Evolutionary conservation across 805 yeast species (phyloP), one percentile per base, ranked within the genome.

Genomic region (Hanseniaspora valbyensis): DNA sequence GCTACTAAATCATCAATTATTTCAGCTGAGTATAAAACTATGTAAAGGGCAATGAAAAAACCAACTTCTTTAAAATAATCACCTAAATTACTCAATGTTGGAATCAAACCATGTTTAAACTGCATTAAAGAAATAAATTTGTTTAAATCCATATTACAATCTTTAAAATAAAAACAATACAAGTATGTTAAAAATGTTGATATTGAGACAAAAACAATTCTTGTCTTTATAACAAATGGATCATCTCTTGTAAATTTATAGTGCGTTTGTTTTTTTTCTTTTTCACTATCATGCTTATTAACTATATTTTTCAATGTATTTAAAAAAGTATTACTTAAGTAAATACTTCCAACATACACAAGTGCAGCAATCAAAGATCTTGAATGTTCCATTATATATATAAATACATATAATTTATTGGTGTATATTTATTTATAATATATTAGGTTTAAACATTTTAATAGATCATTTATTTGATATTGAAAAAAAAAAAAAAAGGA

Each of bases 211-310:
- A 50, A 50, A 6, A 33, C 14, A 6, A 50, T 43, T 39, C 53
- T 38, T 13, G 49, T 38, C 28, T 43, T 50, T 18, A 50, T 50
- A n/a, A 50, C 53, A 32, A 39, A 38, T 9, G 53, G 53, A 26
- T 50, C 46, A 43, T 50, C 49, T 39, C 53, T 50, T 3, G 34
- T 50, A 9, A 50, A 33, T 22, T 44, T 50, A n/a, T 42, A 28
- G 13, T 46, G 40, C 18, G 34, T 34, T 4, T 9, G 24, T 12
- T 22, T 16, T 6, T 16, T 39, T 6, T 29, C 39, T 24, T 40
- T 36, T 13, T 18, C 6, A 4, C 24, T 39, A n/a, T n/a, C 13
- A 5, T 16, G 8, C 5, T 30, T 30, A 14, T 12, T 30, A 30
- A 39, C 5, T 16, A 12, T 10, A 7, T 14, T 18, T 26, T 44